A percentile compares a stretch with the other conserved stretches of the same genome.
Conservation (phyloP, 495 filamentous ascomycete genomes). For the Cryomyces minteri region DNA sequence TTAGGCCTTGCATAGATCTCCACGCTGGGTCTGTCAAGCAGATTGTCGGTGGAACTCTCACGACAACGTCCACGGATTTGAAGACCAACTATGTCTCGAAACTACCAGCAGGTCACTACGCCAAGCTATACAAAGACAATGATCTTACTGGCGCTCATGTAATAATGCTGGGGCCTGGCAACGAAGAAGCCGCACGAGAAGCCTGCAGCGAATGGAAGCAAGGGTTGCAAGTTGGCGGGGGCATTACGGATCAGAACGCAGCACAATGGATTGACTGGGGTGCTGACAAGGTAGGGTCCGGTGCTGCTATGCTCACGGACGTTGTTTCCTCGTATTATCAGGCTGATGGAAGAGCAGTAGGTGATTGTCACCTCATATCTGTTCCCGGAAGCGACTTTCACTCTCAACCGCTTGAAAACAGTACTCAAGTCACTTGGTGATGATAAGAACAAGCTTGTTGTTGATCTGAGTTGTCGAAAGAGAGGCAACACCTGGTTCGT, state of each 20-base stretch:
- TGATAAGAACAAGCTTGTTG: constrained; percentile 67
- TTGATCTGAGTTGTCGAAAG: constrained; percentile 79
- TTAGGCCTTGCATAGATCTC: constrained; percentile 91
- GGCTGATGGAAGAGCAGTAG: constrained; percentile 28
- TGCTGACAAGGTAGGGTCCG: constrained; percentile 60
- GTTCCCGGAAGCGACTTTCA: constrained; percentile 72
- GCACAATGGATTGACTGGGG: constrained; percentile 69
- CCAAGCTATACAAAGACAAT: constrained; percentile 56
- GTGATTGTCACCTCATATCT: constrained; percentile 79
- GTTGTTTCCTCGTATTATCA: constrained; percentile 2
- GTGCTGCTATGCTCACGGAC: constrained; percentile 1
- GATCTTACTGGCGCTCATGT: constrained; percentile 68
- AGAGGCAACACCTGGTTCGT: constrained; percentile 67
- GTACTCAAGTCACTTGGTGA: constrained; percentile 52
- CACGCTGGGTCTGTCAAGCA: constrained; percentile 94
- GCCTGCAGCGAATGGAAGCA: constrained; percentile 59
- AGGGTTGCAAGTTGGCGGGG: constrained; percentile 74
- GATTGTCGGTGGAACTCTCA: constrained; percentile 84
- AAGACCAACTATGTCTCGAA: constrained; percentile 83
- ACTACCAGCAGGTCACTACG: constrained; percentile 63
- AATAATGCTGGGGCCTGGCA: constrained; percentile 85
- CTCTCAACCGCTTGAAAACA: constrained; percentile 46
- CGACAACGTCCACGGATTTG: constrained; percentile 26
- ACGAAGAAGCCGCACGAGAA: constrained; percentile 60
- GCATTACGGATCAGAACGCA: constrained; percentile 74